These are phyloP conservation scores for Fusarium praegraminearum DNA, from an alignment of 2,329 filamentous ascomycete species.

Conservation along the genomic window DNA sequence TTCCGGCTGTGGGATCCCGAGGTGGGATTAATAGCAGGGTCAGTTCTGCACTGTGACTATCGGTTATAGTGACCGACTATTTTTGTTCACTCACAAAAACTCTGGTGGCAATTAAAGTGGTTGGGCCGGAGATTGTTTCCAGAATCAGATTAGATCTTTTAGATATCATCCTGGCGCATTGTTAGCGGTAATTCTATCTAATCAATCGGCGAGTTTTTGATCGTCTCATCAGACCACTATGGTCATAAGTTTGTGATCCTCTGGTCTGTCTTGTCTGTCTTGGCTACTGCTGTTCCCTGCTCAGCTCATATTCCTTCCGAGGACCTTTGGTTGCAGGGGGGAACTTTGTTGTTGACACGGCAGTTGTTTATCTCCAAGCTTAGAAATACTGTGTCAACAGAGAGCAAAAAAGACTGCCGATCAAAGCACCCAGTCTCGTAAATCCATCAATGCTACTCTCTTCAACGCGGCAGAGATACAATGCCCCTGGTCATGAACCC, in stretches of 20 bases:
- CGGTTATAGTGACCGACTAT: background rate
- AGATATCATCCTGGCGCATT: slow-evolving; percentile 9
- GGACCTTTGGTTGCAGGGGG: background rate
- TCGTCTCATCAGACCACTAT: slow-evolving; percentile 1
- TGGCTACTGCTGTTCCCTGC: background rate
- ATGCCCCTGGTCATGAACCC: background rate
- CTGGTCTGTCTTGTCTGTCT: background rate
- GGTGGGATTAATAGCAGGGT: background rate
- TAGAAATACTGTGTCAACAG: background rate
- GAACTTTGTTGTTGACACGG: background rate
- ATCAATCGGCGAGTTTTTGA: slow-evolving; percentile 5
- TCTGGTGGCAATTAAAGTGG: background rate
- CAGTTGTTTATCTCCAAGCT: background rate
- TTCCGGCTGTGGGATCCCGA: background rate
- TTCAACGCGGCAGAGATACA: background rate
- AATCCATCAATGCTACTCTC: background rate
- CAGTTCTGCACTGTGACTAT: background rate
- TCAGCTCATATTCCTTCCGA: background rate
- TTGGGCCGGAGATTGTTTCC: slow-evolving; percentile 10
- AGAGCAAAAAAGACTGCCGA: background rate
- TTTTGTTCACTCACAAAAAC: background rate
- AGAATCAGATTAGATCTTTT: slow-evolving; percentile 24
- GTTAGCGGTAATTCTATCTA: slow-evolving; percentile 9
- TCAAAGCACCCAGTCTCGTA: background rate
- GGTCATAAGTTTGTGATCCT: background rate